phyloP scores from a whole-genome alignment of 2,329 filamentous ascomycete genomes.

The Diplodia intermedia region DNA sequence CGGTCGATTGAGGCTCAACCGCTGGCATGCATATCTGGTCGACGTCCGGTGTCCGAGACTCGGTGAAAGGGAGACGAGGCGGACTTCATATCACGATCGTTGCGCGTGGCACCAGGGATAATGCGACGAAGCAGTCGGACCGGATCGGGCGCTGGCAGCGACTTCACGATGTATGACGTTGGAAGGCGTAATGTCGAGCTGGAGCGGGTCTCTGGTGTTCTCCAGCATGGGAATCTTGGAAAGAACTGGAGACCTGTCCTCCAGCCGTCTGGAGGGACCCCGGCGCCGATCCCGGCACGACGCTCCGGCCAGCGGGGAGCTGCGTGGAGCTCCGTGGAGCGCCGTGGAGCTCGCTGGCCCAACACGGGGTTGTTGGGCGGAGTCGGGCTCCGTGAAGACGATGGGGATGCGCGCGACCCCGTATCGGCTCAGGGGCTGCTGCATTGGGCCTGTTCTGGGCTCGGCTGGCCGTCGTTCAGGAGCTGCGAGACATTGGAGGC shows the following conservation, averaged over 20 bases:
- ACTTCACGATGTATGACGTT: slow-evolving; percentile 20
- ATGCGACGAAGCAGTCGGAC: background rate
- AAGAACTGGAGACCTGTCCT: slow-evolving; percentile 5
- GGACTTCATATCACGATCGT: too few relatives aligned
- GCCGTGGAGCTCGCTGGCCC: slow-evolving; percentile 11
- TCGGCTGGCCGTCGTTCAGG: background rate
- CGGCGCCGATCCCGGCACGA: slow-evolving; percentile 19
- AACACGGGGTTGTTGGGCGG: slow-evolving; percentile 11
- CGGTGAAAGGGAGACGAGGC: background rate
- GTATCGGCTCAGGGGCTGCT: background rate
- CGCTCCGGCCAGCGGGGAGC: slow-evolving; percentile 23
- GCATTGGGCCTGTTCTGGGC: slow-evolving; percentile 15
- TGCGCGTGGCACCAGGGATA: too few relatives aligned
- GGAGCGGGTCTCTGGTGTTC: background rate
- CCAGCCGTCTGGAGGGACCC: slow-evolving; percentile 6
- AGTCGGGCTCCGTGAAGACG: background rate
- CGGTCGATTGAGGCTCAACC: background rate
- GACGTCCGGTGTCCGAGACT: too few relatives aligned
- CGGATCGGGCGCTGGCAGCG: background rate
- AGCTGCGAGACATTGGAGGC: background rate
- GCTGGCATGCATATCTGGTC: background rate
- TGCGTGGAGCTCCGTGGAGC: slow-evolving; percentile 22
- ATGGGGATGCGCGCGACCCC: background rate
- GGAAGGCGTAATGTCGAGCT: slow-evolving; percentile 6
- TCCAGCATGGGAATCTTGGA: slow-evolving; percentile 21